Base-by-base conservation (phyloP, 1,139 yeast genomes). In the Martiniozyma asiatica region DNA sequence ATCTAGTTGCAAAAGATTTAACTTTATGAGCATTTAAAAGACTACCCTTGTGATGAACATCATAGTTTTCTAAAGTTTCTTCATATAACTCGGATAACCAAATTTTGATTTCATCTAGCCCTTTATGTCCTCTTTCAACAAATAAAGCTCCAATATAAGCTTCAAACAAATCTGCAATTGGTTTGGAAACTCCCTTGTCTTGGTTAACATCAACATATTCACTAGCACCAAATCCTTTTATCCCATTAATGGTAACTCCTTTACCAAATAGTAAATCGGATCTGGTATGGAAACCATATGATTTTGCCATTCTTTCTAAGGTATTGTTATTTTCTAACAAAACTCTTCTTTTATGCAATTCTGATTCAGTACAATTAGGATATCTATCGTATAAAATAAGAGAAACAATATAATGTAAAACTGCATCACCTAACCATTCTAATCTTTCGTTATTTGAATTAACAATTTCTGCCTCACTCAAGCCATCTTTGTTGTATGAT, bases 361-460 rank as follows among this genome's bases (percentile, higher is more conserved):
- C 76, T 22, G 98, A 98, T 61, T 92, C 98, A 14, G 74, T 61
- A 23, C 75, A 76, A 29, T 64, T 58, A 0, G 93, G 89, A 44
- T 77, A 79, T 36, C 68, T 56, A 20, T 67, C 62, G 45, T 66
- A 84, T 13, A 84, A 62, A 29, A 84, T 63, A 38, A 70, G 59
- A 0, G 96, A 78, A 29, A 81, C 74, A 26, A 78, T 61, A 37
- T 70, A 70, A 47, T 85, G 82, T 40, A 89, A 59, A 13, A 85
- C 71, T 1, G 97, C 76, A 55, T 92, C 99, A 14, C 99, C 99
- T 25, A 85, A 58, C 49, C 85, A 92, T 55, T 92, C 99, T 23
- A 89, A 61, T 32, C 98, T 65, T 59, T 92, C 98, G 52, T 89
- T 85, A 47, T 85, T 89, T 3, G 73, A 58, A 28, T 65, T 61